These are phyloP conservation scores for Aquilaria malaccensis DNA, from an alignment of 345 rosid species.

Conservation along the genomic window DNA sequence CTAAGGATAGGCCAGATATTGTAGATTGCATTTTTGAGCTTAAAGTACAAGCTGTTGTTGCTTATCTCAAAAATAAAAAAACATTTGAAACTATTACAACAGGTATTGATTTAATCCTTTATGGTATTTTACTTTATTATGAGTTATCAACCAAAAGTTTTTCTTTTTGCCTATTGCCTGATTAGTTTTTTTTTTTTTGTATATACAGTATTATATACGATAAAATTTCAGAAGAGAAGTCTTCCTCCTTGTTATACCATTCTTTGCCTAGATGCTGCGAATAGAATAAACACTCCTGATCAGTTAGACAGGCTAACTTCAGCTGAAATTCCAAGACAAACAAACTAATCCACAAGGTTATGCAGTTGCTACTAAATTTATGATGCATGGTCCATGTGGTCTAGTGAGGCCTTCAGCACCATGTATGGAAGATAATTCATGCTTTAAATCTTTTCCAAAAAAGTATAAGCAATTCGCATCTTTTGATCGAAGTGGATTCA, in stretches of 20 bases:
- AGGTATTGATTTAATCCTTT: not conserved
- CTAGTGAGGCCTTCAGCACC: not conserved
- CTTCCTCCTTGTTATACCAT: not conserved
- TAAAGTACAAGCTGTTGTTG: not conserved
- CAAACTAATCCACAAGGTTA: not conserved
- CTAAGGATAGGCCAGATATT: not conserved
- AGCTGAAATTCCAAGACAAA: not conserved
- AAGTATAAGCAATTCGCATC: not conserved
- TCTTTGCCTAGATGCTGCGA: not conserved
- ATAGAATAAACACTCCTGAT: not conserved
- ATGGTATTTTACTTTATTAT: not conserved
- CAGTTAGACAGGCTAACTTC: not conserved
- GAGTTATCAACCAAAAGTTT: not conserved
- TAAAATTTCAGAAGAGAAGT: not conserved
- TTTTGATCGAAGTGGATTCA: not conserved
- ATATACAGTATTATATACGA: not conserved
- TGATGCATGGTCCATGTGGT: constrained; percentile 10
- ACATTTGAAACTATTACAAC: not conserved
- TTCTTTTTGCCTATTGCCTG: not conserved
- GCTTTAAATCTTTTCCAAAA: not conserved
- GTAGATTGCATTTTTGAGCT: not conserved
- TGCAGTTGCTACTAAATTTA: not conserved
- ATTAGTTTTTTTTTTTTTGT: not conserved
- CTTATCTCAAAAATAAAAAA: not conserved
- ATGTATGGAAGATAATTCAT: not conserved